Evolutionary conservation across 2,329 filamentous ascomycete genomes (phyloP), one percentile per base, ranked within the genome.

Genomic region (Talaromyces albobiverticillius): DNA sequence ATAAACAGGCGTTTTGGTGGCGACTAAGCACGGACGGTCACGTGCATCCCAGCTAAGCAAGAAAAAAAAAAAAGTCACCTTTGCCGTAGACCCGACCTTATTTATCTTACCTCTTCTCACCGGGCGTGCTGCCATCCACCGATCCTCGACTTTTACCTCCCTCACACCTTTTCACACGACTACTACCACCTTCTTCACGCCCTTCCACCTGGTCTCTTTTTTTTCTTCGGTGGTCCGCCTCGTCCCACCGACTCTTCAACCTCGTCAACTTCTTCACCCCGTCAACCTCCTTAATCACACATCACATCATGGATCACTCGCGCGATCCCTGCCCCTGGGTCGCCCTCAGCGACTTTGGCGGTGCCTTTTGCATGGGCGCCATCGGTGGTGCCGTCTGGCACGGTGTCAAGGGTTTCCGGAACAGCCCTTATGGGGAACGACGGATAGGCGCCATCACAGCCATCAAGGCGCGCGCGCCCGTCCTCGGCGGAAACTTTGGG

Each of bases 401-500:
- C 77, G 92, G 92, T 66, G 88, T 96, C 61, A 99, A 99, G 79
- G 94, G 92, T 56, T 94, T 90, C 77, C 81, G 91, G 71, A 95
- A 90, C 77, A 89, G 86, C 56, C 89, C 89, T 34, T 90, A 95
- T 72, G 94, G 94, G 71, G 94, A 99, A 80, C 85, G 94, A 71
- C 84, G 93, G 73, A 93, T 97, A 80, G 94, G 94, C 71, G 90
- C 94, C 63, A 82, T 99, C 76, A 96, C 93, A 66, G 94, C 94
- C 57, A 91, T 99, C 76, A 99, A 99, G 82, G 92, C 94, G 70
- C 88, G 94, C 70, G 94, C 94, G 40, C 94, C 94, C 2, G 93
- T 97, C 31, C 83, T 97, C 46, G 94, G 94, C 68, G 94, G 94
- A 67, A 99, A 99, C 80, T 99, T 97, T 66, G 93, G 93, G 66